Evolutionary conservation across 2,329 filamentous ascomycete genomes (phyloP), one percentile per base, ranked within the genome.

Genomic region (Xylariomycetidae sp.): DNA sequence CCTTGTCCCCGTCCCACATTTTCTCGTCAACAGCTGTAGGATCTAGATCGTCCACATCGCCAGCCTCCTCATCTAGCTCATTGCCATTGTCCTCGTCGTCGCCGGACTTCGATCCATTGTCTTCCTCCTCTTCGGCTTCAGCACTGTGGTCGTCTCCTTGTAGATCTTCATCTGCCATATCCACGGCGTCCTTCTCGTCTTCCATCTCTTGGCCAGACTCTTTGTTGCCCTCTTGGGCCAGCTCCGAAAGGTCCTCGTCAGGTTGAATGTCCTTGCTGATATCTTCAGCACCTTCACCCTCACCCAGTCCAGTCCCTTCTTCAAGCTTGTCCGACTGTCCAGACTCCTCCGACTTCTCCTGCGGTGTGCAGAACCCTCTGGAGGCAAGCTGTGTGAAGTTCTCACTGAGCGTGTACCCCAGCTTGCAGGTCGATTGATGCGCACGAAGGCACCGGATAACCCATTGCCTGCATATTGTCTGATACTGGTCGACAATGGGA

Each of bases 231-330:
- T 95, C 84, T 56, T 95, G 86, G 0, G 92, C 90, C 27, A 98
- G 68, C 47, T 98, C 92, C 0, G 85, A 79, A 4, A 98, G 65
- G 54, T 98, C 89, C 57, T 99, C 92, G 40, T 98, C 90, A 12
- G 90, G 82, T 43, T 85, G 79, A 29, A 98, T 83, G 52, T 98
- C 92, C 56, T 98, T 96, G 61, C 89, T 96, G 44, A 98, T 96
- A 58, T 98, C 90, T 55, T 98, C 89, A 4, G 84, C 89, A 13
- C 90, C 93, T 58, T 95, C 85, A 9, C 92, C 93, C 28, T 95
- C 92, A 14, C 92, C 93, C 16, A 98, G 77, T 20, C 92, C 93
- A 9, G 89, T 96, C 12, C 93, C 93, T 23, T 79, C 79, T 59
- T 98, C 90, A 19, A 95, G 68, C 48, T 94, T 84, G 10, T 89